Conservation (phyloP, 805 yeast genomes). For the Candida rishiriensis region DNA sequence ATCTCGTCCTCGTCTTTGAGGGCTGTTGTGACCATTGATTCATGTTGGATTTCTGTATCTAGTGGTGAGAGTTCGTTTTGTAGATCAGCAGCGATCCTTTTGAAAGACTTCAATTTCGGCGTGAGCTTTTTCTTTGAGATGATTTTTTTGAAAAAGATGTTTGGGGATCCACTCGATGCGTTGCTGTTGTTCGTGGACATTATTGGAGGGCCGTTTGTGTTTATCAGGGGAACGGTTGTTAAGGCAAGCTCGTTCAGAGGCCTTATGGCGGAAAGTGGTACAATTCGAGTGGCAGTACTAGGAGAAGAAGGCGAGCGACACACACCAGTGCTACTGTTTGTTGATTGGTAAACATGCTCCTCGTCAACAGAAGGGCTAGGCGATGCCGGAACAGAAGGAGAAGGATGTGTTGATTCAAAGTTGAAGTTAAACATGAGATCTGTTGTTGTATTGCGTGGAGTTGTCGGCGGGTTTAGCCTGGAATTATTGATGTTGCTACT, state of each 20-base stretch:
- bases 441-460: background rate
- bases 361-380: conserved; percentile 8
- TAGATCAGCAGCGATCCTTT: conserved; percentile 30
- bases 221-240: background rate
- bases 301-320: background rate
- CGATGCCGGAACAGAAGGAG: conserved; percentile 11
- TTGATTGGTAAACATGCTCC: background rate
- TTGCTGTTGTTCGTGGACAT: background rate
- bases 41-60: conserved; percentile 33
- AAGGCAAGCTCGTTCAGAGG: background rate
- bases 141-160: conserved; percentile 28
- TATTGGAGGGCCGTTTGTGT: background rate
- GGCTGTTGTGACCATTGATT: conserved; percentile 29
- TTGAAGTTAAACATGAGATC: conserved; percentile 2
- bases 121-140: conserved; percentile 24
- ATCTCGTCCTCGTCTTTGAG: conserved; percentile 27
- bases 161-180: conserved; percentile 8
- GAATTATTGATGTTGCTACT: background rate
- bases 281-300: background rate
- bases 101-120: conserved; percentile 34
- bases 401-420: conserved; percentile 3
- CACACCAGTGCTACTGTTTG: background rate
- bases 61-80: conserved; percentile 32
- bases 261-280: background rate
- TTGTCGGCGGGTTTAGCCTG: background rate